Conservation (phyloP, 2,329 filamentous ascomycete genomes). For the Beauveria medogensis region DNA sequence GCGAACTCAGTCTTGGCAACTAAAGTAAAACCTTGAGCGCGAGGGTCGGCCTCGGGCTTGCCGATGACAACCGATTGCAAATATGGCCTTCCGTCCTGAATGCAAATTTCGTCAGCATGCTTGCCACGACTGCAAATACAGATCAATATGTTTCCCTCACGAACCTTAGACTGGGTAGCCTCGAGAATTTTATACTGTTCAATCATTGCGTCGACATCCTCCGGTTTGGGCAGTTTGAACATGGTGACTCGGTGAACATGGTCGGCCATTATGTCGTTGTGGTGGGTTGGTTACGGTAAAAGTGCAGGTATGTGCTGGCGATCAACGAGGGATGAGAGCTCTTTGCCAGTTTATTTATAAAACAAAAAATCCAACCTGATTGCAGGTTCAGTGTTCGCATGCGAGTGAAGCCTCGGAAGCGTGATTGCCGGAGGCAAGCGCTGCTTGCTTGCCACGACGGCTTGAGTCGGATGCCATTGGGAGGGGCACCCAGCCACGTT, state of each 20-base stretch:
- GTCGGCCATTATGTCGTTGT: conserved; percentile 24
- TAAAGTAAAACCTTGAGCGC: conserved; percentile 58
- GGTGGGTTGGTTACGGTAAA: background rate
- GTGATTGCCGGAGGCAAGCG: background rate
- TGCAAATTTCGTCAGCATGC: background rate
- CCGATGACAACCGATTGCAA: conserved; percentile 51
- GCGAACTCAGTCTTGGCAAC: conserved; percentile 56
- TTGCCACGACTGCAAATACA: background rate
- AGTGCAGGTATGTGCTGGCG: background rate
- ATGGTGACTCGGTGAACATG: conserved; percentile 42
- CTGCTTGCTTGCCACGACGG: background rate
- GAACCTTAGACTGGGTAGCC: conserved; percentile 34
- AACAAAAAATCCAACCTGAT: background rate
- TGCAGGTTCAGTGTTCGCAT: no score
- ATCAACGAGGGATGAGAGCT: background rate
- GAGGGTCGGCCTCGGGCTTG: conserved; percentile 45
- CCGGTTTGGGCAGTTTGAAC: conserved; percentile 43
- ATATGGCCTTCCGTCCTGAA: conserved; percentile 64
- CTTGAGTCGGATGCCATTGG: background rate
- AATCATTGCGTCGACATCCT: conserved; percentile 35
- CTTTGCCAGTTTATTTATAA: background rate
- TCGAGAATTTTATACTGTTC: conserved; percentile 36
- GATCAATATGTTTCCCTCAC: conserved; percentile 11
- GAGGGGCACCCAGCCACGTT: background rate
- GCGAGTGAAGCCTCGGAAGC: background rate